These are phyloP conservation scores for Penicillium goetzii DNA, from an alignment of 495 filamentous ascomycete genomes.

Conservation along the genomic window DNA sequence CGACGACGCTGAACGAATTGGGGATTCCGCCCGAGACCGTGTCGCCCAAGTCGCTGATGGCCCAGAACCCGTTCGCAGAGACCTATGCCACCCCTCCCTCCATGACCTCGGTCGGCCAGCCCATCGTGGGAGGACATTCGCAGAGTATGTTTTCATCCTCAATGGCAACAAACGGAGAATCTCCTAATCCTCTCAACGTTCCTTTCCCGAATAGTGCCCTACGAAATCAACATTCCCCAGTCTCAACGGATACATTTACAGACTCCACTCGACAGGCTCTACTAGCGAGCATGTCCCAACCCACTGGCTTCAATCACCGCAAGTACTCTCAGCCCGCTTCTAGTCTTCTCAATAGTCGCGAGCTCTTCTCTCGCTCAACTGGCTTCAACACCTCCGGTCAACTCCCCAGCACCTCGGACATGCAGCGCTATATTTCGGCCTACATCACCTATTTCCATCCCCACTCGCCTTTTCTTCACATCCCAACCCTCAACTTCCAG, in stretches of 20 bases:
- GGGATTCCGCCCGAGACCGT: slow-evolving; percentile 49
- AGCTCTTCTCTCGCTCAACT: slow-evolving; percentile 49
- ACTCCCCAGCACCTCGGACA: slow-evolving; percentile 85
- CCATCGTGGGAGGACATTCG: slow-evolving; percentile 54
- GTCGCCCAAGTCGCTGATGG: slow-evolving; percentile 54
- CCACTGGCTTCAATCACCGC: slow-evolving; percentile 69
- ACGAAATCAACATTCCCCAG: slow-evolving; percentile 65
- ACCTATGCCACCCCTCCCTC: slow-evolving; percentile 62
- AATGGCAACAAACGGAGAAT: slow-evolving; percentile 59
- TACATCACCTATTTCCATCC: slow-evolving; percentile 96
- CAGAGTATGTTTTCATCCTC: slow-evolving; percentile 61
- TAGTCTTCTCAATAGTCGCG: slow-evolving; percentile 47
- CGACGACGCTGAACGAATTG: slow-evolving; percentile 47
- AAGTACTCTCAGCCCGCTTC: slow-evolving; percentile 78
- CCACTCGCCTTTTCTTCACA: slow-evolving; percentile 90
- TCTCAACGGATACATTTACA: slow-evolving; percentile 81
- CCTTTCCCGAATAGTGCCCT: slow-evolving; percentile 57
- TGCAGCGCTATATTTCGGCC: slow-evolving; percentile 88
- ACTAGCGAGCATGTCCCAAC: slow-evolving; percentile 78
- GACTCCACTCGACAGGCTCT: slow-evolving; percentile 91
- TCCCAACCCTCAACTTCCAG: slow-evolving; percentile 91
- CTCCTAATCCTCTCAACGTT: slow-evolving; percentile 58
- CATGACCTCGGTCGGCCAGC: slow-evolving; percentile 61
- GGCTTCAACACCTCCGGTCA: slow-evolving; percentile 54
- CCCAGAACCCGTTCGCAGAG: slow-evolving; percentile 50